Evolutionary conservation across 192 early-diverging fungal genomes (phyloP).

Genomic region (Chytriomyces sp.): DNA sequence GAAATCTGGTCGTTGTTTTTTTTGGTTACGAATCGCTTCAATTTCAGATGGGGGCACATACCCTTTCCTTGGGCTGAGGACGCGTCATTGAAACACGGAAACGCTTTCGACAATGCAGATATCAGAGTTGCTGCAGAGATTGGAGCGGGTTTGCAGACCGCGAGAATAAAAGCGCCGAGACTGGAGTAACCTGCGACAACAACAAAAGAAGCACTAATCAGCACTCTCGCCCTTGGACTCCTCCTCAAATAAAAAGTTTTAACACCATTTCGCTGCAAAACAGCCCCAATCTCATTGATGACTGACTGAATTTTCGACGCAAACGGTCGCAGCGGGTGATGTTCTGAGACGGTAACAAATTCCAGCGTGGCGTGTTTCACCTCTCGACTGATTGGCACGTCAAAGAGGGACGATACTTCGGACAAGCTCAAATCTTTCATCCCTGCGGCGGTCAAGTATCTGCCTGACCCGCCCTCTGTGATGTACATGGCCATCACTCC

Average conservation of each 20-base stretch:
- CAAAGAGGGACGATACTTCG: conserved; percentile 68
- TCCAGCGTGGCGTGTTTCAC: conserved; percentile 58
- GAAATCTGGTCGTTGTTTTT: not conserved
- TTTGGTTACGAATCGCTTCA: not conserved
- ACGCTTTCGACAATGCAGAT: conserved; percentile 61
- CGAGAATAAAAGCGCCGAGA: conserved; percentile 74
- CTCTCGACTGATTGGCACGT: conserved; percentile 74
- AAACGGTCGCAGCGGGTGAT: conserved; percentile 63
- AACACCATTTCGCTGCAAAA: conserved; percentile 66
- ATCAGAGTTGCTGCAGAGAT: conserved; percentile 63
- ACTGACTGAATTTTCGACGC: conserved; percentile 67
- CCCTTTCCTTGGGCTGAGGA: not conserved
- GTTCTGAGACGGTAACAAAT: conserved; percentile 69
- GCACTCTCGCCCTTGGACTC: not conserved
- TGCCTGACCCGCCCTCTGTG: conserved; percentile 51
- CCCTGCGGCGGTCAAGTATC: conserved; percentile 57
- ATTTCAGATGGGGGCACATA: not conserved
- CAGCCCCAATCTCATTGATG: conserved; percentile 72
- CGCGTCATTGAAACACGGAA: conserved; percentile 75
- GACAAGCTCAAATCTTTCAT: conserved; percentile 64
- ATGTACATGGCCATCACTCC: conserved; percentile 86
- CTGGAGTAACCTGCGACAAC: conserved; percentile 28
- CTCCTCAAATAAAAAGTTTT: not conserved
- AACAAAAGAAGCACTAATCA: not conserved
- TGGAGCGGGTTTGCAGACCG: conserved; percentile 54